Evolutionary conservation across 495 filamentous ascomycete species (phyloP), one percentile per base, ranked within the genome.

Genomic region (Aspergillus cavernicola): DNA sequence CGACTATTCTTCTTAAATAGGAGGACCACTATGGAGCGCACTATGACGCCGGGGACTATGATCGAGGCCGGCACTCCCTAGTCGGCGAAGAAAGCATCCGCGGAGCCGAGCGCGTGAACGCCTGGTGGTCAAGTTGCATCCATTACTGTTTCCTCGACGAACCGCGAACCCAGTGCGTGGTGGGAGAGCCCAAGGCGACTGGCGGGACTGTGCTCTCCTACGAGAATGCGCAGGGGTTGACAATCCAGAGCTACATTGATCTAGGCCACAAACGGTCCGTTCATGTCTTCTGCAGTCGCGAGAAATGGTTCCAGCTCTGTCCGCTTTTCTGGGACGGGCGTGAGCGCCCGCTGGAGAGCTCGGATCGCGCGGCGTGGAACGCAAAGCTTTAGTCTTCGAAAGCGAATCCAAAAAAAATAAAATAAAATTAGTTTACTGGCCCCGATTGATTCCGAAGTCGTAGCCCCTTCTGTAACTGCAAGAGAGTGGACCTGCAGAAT

Each of bases 71-170:
- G 1, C 84, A 88, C 68, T 85, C 81, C 6, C 77, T 88, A 6
- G 83, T 86, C 6, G 85, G 85, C 41, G 81, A 87, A 57, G 68
- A 78, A 35, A 73, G 72, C 12, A 84, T 77, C 71, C 76, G 85
- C 8, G 85, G 85, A 23, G 78, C 82, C 42, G 79, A 85, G 52
- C 79, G 85, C 12, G 84, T 85, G 8, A 83, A 79, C 46, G 83
- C 81, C 12, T 88, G 85, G 85, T 87, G 81, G 73, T 81, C 80
- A 13, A 80, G 77, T 58, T 68, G 81, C 63, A 86, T 88, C 67
- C 85, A 88, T 62, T 88, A 85, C 61, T 72, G 82, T 53, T 88
- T 84, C 67, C 71, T 88, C 33, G 85, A 88, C 64, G 85, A 88
- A 54, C 80, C 82, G 55, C 79, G 85, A 24, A 88, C 85, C 3